Evolutionary conservation across 2,329 filamentous ascomycete genomes (phyloP), one percentile per base, ranked within the genome.

Genomic region (Verruconis gallopava): DNA sequence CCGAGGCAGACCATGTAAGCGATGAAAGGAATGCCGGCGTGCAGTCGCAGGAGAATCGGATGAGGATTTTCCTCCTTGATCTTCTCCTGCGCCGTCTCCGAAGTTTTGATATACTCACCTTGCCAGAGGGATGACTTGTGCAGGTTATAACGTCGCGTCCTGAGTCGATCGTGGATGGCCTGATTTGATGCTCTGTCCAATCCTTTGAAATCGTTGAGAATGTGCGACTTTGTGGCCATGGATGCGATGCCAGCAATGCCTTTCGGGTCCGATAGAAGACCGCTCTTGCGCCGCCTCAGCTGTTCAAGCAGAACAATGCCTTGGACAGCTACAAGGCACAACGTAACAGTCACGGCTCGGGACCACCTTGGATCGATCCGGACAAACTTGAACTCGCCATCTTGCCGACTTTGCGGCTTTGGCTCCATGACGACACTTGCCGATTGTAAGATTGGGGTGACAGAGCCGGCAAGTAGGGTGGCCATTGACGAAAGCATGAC

Each of bases 161-260:
- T 77, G n/a, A 85, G 65, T 49, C 70, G 72, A 38, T 74, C 66
- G 54, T 85, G 80, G 33, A 85, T 84, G 40, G 77, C 72, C 38
- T 74, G 64, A 42, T 79, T 74, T 3, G 69, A 74, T 5, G 75
- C 78, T 1, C 75, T 73, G 53, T 85, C 81, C 60, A 82, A 73
- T 44, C 77, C 77, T 47, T 75, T 76, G 53, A 85, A 85, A 53
- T 85, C 81, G 59, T 76, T 77, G 48, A 85, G 62, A 54, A 85
- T 81, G 49, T 85, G 80, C 48, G 72, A 77, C 46, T 75, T 73
- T 2, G 81, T 80, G 6, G 81, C 80, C 79, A 85, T 84, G 43
- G 79, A 75, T 4, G 81, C 81, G 28, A 85, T 67, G 2, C 81
- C 81, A 2, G 80, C 79, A 40, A 85, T 82, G 4, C 81, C 81